These are phyloP conservation scores for Pterula multifida DNA, from an alignment of 1,284 basidiomycete species.

Conservation along the genomic window DNA sequence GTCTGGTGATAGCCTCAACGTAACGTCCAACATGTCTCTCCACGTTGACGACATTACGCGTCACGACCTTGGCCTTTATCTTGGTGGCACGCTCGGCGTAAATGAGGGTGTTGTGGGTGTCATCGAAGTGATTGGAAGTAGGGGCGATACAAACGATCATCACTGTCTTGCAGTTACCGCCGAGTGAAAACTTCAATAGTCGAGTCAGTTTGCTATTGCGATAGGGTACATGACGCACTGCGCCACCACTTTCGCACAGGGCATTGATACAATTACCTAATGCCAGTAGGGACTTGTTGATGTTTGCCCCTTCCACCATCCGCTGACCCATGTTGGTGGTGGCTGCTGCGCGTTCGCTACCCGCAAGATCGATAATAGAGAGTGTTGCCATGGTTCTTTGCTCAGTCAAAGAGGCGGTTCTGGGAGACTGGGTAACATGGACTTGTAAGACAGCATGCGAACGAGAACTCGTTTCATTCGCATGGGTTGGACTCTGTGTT, in stretches of 20 bases:
- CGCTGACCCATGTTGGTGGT: conserved; percentile 95
- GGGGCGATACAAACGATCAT: conserved; percentile 97
- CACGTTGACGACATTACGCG: conserved; percentile 87
- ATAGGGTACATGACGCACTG: conserved; percentile 83
- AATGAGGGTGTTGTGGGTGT: conserved; percentile 92
- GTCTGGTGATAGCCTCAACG: conserved; percentile 84
- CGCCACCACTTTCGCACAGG: conserved; percentile 81
- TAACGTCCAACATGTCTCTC: conserved; percentile 90
- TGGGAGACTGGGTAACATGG: conserved; percentile 78
- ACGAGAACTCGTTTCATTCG: conserved; percentile 89
- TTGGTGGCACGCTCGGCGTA: conserved; percentile 95
- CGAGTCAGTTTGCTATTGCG: conserved; percentile 95
- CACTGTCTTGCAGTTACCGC: conserved; percentile 95
- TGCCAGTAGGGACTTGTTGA: conserved; percentile 93
- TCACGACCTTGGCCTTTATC: conserved; percentile 91
- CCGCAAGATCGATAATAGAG: conserved; percentile 93
- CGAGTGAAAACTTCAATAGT: conserved; percentile 89
- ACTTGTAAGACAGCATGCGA: conserved; percentile 95
- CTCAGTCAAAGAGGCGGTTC: conserved; percentile 71
- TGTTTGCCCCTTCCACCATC: conserved; percentile 95
- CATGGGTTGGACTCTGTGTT: conserved; percentile 87
- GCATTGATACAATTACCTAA: conserved; percentile 96
- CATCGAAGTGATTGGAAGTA: conserved; percentile 89
- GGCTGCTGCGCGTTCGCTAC: conserved; percentile 89
- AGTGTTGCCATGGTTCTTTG: conserved; percentile 77